Evolutionary conservation across 768 basidiomycete genomes (phyloP).

Genomic region (Mycena indigotica): DNA sequence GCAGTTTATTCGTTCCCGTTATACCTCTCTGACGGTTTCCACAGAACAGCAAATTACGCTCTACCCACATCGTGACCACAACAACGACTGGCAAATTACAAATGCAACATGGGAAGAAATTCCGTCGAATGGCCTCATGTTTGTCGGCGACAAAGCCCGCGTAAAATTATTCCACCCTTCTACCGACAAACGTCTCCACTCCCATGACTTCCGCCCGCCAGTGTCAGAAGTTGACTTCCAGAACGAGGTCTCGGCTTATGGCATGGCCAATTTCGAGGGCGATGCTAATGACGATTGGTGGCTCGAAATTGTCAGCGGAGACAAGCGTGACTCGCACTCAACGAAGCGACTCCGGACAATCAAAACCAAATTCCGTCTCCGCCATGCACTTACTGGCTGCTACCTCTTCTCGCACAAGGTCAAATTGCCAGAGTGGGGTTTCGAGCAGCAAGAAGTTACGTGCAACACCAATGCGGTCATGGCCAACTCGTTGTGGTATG

Average conservation of each 20-base stretch:
- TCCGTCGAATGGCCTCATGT: conserved; percentile 47
- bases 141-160: conserved; percentile 64
- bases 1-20: conserved; percentile 14
- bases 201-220: conserved; percentile 92
- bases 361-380: conserved; percentile 77
- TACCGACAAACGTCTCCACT: conserved; percentile 89
- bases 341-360: conserved; percentile 75
- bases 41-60: conserved; percentile 97
- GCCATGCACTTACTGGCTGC: conserved; percentile 87
- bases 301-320: conserved; percentile 79
- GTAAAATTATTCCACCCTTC: conserved; percentile 80
- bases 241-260: conserved; percentile 96
- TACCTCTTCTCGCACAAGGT: conserved; percentile 98
- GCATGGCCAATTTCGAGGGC: conserved; percentile 80
- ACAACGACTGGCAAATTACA: conserved; percentile 88
- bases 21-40: not conserved
- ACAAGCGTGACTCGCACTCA: conserved; percentile 66
- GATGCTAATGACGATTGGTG: conserved; percentile 94
- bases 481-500: conserved; percentile 89
- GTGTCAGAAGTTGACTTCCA: conserved; percentile 99
- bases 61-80: conserved; percentile 98
- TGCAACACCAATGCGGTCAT: conserved; percentile 96
- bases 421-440: conserved; percentile 97
- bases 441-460: conserved; percentile 98
- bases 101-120: conserved; percentile 69